phyloP scores from a whole-genome alignment of 2,329 filamentous ascomycete genomes.

The Cytospora piceae region DNA sequence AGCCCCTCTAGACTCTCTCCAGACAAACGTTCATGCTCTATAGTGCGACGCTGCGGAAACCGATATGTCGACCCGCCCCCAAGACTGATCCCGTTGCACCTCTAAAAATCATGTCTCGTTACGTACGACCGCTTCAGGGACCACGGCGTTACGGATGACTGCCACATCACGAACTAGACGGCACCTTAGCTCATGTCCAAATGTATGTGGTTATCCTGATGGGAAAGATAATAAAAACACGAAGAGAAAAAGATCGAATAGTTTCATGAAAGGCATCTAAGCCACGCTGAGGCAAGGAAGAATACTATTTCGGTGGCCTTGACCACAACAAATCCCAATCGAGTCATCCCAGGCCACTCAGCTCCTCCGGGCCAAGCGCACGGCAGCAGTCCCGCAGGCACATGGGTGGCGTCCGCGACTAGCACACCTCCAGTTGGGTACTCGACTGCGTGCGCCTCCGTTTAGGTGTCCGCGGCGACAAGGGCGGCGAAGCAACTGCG shows the following conservation, averaged over 20 bases:
- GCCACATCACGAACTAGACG: neutral
- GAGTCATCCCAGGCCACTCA: neutral
- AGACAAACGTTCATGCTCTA: neutral
- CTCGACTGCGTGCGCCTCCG: constrained; percentile 36
- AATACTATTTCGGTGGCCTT: neutral
- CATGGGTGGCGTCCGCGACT: constrained; percentile 24
- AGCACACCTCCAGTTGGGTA: constrained; percentile 38
- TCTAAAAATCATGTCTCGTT: too few relatives aligned
- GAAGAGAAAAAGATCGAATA: neutral
- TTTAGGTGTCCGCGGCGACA: constrained; percentile 40
- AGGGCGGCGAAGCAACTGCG: constrained; percentile 33
- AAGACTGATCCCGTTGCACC: neutral
- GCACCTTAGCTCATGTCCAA: neutral
- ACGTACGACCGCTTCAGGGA: too few relatives aligned
- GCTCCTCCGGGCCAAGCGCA: neutral
- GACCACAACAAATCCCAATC: neutral
- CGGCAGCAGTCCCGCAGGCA: constrained; percentile 3
- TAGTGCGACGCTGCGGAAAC: neutral
- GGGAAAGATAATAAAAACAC: neutral
- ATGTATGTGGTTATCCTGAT: neutral
- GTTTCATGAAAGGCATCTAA: neutral
- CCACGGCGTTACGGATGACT: too few relatives aligned
- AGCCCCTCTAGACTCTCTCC: neutral
- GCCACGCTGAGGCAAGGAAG: neutral
- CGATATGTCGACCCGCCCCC: too few relatives aligned